Percentiles rank a stretch among this genome's conserved stretches.
Conservation (phyloP, 805 yeast genomes). For the Starmera quercuum region DNA sequence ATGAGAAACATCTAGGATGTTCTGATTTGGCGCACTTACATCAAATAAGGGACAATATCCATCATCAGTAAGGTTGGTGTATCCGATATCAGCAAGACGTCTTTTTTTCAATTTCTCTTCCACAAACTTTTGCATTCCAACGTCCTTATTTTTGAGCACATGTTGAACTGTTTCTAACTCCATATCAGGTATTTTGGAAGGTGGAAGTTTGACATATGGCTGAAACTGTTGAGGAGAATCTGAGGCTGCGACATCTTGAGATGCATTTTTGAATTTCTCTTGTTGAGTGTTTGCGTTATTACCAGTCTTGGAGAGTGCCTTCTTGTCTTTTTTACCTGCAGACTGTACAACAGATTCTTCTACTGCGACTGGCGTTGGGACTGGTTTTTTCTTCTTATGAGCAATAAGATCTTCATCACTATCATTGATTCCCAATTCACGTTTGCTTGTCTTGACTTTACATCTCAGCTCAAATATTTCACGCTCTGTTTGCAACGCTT, state of each 20-base stretch:
- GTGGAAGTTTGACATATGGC: constrained; percentile 81
- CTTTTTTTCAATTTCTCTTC: constrained; percentile 73
- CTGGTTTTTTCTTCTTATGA: constrained; percentile 58
- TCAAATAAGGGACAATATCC: constrained; percentile 77
- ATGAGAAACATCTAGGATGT: constrained; percentile 47
- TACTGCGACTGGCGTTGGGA: constrained; percentile 10
- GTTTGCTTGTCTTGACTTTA: constrained; percentile 63
- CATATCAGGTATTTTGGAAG: constrained; percentile 89
- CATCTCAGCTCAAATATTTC: constrained; percentile 68
- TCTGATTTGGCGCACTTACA: constrained; percentile 44
- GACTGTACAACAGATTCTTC: background rate
- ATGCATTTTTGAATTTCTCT: constrained; percentile 10
- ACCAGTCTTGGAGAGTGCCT: constrained; percentile 11
- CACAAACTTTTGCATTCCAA: constrained; percentile 75
- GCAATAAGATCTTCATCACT: constrained; percentile 79
- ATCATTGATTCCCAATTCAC: constrained; percentile 68
- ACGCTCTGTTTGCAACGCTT: constrained; percentile 52
- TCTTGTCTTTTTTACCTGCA: constrained; percentile 10
- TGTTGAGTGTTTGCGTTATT: constrained; percentile 13
- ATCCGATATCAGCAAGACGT: constrained; percentile 54
- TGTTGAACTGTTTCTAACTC: constrained; percentile 78
- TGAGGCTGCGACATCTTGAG: constrained; percentile 15
- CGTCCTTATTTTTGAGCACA: constrained; percentile 66
- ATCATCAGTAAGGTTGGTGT: constrained; percentile 82
- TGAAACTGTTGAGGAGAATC: constrained; percentile 32